These are phyloP conservation scores for Asterochloris erici DNA, from an alignment of 139 green algal species.

Conservation along the genomic window DNA sequence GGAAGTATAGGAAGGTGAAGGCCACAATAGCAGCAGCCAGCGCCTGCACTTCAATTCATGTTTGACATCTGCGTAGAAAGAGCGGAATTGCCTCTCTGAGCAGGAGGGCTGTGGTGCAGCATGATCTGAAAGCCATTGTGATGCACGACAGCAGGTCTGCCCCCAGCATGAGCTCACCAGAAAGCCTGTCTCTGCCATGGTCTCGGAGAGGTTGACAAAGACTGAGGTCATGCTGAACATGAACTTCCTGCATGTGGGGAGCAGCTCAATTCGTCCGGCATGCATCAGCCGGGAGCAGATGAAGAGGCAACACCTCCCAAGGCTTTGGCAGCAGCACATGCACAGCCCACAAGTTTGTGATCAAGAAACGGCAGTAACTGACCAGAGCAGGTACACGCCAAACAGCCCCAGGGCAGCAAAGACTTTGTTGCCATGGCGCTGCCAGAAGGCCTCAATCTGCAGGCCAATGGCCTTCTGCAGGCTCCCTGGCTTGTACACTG, in stretches of 20 bases:
- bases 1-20: conserved; percentile 32
- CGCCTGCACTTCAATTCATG: conserved; percentile 22
- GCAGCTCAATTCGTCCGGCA: no score
- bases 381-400: conserved; percentile 49
- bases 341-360: background rate
- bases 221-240: conserved; percentile 36
- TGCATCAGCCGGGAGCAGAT: background rate
- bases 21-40: conserved; percentile 40
- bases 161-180: conserved; percentile 26
- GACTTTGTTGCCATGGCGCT: conserved; percentile 37
- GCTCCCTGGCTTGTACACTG: conserved; percentile 17
- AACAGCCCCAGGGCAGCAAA: conserved; percentile 22
- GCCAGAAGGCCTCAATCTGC: conserved; percentile 60
- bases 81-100: no score
- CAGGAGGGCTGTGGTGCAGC: background rate
- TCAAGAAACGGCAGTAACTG: background rate
- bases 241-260: conserved; percentile 6
- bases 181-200: conserved; percentile 51
- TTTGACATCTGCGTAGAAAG: background rate
- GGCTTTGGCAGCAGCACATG: background rate
- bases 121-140: background rate
- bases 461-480: conserved; percentile 43
- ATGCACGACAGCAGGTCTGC: background rate
- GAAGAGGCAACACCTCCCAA: background rate
- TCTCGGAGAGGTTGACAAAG: conserved; percentile 58